A percentile compares a stretch with the other conserved stretches of the same genome.
phyloP scores from a whole-genome alignment of 176 grass and related monocot species.

The Oryza glumipatula region DNA sequence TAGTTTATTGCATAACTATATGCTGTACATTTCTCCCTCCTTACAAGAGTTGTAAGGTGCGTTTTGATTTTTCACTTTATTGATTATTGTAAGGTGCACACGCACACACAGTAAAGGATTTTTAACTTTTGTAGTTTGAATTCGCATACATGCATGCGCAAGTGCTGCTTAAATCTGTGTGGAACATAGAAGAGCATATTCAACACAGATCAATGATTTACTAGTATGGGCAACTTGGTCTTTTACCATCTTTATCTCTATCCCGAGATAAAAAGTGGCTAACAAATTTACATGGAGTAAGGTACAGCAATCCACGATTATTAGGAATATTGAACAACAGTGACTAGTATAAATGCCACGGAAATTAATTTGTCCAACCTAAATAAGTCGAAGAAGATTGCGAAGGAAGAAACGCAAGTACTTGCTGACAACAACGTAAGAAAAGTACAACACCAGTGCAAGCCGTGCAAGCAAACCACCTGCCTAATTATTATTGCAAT shows the following conservation, averaged over 20 bases:
- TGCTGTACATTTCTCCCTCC: not conserved
- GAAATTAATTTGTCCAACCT: not conserved
- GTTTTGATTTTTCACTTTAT: not conserved
- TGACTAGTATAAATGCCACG: not conserved
- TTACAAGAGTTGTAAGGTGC: not conserved
- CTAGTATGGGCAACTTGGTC: not conserved
- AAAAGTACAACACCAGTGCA: not conserved
- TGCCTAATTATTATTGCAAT: conserved; percentile 22
- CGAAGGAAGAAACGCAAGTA: not conserved
- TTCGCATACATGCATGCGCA: not conserved
- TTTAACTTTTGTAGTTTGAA: not conserved
- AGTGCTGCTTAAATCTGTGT: not conserved
- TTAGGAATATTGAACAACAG: not conserved
- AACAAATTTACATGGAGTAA: not conserved
- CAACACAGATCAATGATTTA: not conserved
- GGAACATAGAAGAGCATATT: not conserved
- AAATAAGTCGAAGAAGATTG: not conserved
- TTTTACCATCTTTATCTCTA: not conserved
- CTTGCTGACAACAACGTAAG: not conserved
- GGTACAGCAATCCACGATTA: not conserved
- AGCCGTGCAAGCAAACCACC: not conserved
- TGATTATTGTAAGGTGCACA: not conserved
- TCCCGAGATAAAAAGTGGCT: not conserved
- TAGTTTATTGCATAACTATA: not conserved
- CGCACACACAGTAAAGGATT: not conserved